Conservation (phyloP, 192 early-diverging fungal species). For the Coemansia sp. region DNA sequence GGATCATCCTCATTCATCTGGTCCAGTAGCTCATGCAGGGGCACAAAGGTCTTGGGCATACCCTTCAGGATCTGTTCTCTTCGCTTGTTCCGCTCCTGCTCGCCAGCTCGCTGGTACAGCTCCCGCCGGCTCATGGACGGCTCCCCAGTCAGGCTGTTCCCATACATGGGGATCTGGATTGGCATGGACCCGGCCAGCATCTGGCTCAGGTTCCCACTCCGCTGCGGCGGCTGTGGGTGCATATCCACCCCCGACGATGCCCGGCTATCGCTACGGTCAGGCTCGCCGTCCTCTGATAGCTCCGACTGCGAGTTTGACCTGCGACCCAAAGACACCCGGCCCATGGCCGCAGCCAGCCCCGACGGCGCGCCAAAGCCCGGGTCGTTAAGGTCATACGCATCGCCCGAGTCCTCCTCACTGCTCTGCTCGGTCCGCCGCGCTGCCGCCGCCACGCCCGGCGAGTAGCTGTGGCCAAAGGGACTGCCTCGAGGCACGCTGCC, state of each 20-base stretch:
- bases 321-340: no score
- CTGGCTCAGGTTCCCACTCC: slow-evolving; percentile 22
- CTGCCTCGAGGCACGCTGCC: background rate
- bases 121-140: slow-evolving; percentile 30
- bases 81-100: slow-evolving; percentile 20
- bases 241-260: background rate
- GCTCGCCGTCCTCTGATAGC: background rate
- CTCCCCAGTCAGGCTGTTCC: slow-evolving; percentile 12
- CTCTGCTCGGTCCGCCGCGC: no score
- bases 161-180: slow-evolving; percentile 35
- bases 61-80: slow-evolving; percentile 21
- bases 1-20: slow-evolving; percentile 22
- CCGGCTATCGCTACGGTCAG: background rate
- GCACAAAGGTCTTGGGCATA: slow-evolving; percentile 43
- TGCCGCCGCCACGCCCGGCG: background rate
- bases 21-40: slow-evolving; percentile 40
- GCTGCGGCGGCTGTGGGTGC: background rate
- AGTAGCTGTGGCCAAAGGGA: slow-evolving; percentile 1
- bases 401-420: no score
- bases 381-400: no score
- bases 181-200: slow-evolving; percentile 47
- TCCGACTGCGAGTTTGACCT: no score
- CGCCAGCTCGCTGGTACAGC: slow-evolving; percentile 18
- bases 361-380: no score
- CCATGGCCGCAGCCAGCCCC: no score